Conservation (phyloP, 2,329 filamentous ascomycete species). For the Penicillium sp. region DNA sequence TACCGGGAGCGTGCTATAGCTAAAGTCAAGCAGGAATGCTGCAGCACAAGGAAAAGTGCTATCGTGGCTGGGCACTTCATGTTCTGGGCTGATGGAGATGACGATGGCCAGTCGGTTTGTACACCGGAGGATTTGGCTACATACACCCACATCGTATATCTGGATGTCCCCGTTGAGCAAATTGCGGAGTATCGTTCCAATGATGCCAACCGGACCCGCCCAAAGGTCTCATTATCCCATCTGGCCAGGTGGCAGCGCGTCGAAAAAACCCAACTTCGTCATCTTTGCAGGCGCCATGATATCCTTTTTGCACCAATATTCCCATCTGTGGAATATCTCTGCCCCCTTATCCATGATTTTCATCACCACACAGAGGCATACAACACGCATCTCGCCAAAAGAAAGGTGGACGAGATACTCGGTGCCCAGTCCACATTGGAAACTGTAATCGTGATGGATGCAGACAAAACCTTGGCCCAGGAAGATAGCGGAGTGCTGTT, state of each 20-base stretch:
- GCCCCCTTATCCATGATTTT: background rate
- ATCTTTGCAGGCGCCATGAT: slow-evolving; percentile 44
- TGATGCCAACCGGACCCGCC: slow-evolving; percentile 42
- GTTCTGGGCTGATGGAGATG: slow-evolving; percentile 48
- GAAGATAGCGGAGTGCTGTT: slow-evolving; percentile 23
- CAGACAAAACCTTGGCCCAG: slow-evolving; percentile 54
- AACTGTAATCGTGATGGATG: slow-evolving; percentile 58
- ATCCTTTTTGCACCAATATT: slow-evolving; percentile 47
- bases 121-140: slow-evolving; percentile 48
- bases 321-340: background rate
- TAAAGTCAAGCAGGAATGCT: slow-evolving; percentile 42
- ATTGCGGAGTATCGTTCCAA: slow-evolving; percentile 39
- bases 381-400: background rate
- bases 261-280: slow-evolving; percentile 47
- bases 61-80: slow-evolving; percentile 58
- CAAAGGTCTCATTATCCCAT: slow-evolving; percentile 33
- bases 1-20: slow-evolving; percentile 50
- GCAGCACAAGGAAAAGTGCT: slow-evolving; percentile 33
- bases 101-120: slow-evolving; percentile 33
- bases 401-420: slow-evolving; percentile 37
- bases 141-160: slow-evolving; percentile 60
- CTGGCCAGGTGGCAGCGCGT: slow-evolving; percentile 49
- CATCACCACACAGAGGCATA: background rate
- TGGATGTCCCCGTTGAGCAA: slow-evolving; percentile 42
- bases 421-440: slow-evolving; percentile 25